Percentiles rank a stretch among this genome's conserved stretches.
phyloP scores from a whole-genome alignment of 192 early-diverging fungal genomes.

The Chytriomyces sp. region DNA sequence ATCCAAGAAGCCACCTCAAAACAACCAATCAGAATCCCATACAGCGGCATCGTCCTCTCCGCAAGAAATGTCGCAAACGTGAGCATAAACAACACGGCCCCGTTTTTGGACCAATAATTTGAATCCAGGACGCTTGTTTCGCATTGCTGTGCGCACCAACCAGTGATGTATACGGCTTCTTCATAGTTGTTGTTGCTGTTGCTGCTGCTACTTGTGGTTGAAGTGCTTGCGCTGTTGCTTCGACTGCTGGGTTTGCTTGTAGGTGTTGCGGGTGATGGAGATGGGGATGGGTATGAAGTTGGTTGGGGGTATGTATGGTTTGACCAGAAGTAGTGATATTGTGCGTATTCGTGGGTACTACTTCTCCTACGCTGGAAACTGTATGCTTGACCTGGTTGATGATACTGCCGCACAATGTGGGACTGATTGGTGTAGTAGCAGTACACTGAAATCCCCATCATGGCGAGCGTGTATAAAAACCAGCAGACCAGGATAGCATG shows the following conservation, averaged over 20 bases:
- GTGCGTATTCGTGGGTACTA: no score
- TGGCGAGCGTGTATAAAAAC: constrained; percentile 26
- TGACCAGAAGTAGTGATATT: no score
- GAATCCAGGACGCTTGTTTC: constrained; percentile 22
- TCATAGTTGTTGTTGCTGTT: not conserved
- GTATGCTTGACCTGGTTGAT: no score
- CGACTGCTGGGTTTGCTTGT: no score
- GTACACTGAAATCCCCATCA: not conserved
- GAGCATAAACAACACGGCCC: constrained; percentile 7
- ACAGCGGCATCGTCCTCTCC: constrained; percentile 28
- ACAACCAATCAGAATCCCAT: constrained; percentile 14
- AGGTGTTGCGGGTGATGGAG: no score
- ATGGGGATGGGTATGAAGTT: no score
- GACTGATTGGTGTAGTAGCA: not conserved
- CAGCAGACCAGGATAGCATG: constrained; percentile 15
- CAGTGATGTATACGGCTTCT: constrained; percentile 15
- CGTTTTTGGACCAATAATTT: constrained; percentile 33
- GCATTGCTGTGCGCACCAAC: constrained; percentile 13
- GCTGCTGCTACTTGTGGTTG: no score
- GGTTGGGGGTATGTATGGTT: no score
- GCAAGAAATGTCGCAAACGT: constrained; percentile 23
- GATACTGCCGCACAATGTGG: no score
- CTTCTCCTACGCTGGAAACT: no score
- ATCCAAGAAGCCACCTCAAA: constrained; percentile 21
- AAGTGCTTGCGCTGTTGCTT: no score